Conservation (phyloP, 2,329 filamentous ascomycete genomes). For the Hymenoscyphus linearis region DNA sequence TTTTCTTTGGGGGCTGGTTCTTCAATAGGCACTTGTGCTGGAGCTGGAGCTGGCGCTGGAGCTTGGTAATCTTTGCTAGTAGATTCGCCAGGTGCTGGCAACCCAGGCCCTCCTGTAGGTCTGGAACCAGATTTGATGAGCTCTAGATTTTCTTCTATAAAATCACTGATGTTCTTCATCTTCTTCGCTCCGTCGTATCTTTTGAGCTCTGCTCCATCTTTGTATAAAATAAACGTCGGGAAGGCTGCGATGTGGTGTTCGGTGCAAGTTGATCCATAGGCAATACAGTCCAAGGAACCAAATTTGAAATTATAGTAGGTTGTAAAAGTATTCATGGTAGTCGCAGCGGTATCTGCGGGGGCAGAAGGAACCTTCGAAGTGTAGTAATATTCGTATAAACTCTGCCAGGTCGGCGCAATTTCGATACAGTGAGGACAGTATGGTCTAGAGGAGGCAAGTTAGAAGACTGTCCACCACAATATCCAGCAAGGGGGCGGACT, state of each 20-base stretch:
- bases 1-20: conserved; percentile 13
- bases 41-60: conserved; percentile 9
- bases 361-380: conserved; percentile 62
- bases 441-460: conserved; percentile 19
- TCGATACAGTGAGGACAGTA: conserved; percentile 30
- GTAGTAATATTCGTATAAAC: conserved; percentile 82
- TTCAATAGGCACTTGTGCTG: conserved; percentile 14
- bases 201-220: conserved; percentile 66
- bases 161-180: conserved; percentile 59
- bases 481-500: conserved; percentile 6
- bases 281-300: conserved; percentile 77
- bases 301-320: conserved; percentile 88
- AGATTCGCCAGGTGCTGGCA: conserved; percentile 67
- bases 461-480: not conserved
- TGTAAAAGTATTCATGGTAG: conserved; percentile 56
- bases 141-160: conserved; percentile 74
- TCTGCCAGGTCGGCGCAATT: conserved; percentile 83
- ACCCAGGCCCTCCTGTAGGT: conserved; percentile 46
- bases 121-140: conserved; percentile 75
- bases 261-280: conserved; percentile 72
- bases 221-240: conserved; percentile 74
- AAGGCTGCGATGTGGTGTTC: conserved; percentile 63
- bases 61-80: conserved; percentile 22
- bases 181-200: conserved; percentile 61
- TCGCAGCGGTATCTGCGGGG: conserved; percentile 37